Conservation (phyloP, 371 early-diverging fungal genomes). For the Phascolomyces articulosus region DNA sequence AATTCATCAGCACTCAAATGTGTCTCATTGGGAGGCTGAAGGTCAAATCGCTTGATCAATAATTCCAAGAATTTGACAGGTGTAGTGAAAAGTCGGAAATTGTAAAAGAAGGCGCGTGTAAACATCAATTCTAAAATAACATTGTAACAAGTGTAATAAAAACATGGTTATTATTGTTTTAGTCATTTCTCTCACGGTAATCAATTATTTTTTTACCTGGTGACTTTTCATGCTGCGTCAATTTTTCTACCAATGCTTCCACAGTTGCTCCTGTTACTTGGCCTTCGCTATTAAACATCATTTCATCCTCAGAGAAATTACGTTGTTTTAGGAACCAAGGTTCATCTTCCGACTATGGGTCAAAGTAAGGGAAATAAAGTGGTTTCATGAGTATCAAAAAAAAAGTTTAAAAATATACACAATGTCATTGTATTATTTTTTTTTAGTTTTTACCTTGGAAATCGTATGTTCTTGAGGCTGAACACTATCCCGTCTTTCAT, state of each 20-base stretch:
- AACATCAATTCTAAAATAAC: constrained; percentile 84
- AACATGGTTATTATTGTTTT: too few relatives aligned
- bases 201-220: constrained; percentile 48
- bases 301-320: constrained; percentile 57
- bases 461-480: neutral
- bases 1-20: constrained; percentile 67
- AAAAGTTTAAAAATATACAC: neutral
- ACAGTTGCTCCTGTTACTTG: constrained; percentile 90
- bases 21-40: constrained; percentile 74
- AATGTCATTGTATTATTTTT: too few relatives aligned
- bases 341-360: neutral
- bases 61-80: constrained; percentile 70
- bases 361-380: neutral
- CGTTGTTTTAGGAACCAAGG: constrained; percentile 78
- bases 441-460: neutral
- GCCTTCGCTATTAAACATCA: constrained; percentile 82
- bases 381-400: too few relatives aligned
- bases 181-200: too few relatives aligned
- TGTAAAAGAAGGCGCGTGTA: constrained; percentile 85
- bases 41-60: constrained; percentile 72
- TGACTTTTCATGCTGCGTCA: constrained; percentile 83
- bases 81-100: constrained; percentile 85
- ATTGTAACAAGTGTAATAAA: too few relatives aligned
- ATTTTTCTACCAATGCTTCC: constrained; percentile 81
- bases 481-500: neutral